These are phyloP conservation scores for Bryoglossum gracile DNA, from an alignment of 495 filamentous ascomycete genomes.

Conservation along the genomic window DNA sequence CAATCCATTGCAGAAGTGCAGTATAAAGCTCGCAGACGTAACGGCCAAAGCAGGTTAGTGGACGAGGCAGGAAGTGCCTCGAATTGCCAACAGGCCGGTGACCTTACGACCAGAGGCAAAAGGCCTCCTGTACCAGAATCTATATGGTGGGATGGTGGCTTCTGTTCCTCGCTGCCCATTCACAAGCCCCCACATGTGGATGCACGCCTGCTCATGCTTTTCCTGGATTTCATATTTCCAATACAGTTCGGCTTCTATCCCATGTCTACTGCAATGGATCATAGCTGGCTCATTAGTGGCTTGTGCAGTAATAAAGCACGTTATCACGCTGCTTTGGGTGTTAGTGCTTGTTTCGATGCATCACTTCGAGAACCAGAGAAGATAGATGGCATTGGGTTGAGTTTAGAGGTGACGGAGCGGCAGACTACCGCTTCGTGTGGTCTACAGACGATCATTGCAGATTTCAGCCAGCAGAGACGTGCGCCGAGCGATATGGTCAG, in stretches of 20 bases:
- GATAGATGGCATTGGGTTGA: background rate
- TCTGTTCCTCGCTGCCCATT: background rate
- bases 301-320: slow-evolving; percentile 1
- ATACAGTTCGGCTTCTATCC: slow-evolving; percentile 2
- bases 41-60: background rate
- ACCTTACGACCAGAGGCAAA: background rate
- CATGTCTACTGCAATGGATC: slow-evolving; percentile 2
- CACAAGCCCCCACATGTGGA: background rate
- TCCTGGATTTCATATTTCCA: background rate
- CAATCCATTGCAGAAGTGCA: background rate
- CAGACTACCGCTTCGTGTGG: background rate
- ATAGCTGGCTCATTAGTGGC: background rate
- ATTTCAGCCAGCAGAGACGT: background rate
- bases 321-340: slow-evolving; percentile 3
- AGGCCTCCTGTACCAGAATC: background rate
- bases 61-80: background rate
- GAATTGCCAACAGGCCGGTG: background rate
- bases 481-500: background rate
- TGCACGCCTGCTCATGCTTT: background rate
- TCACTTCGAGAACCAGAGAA: background rate
- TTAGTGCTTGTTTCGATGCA: slow-evolving; percentile 1
- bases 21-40: slow-evolving; percentile 1
- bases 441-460: background rate
- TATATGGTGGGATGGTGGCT: slow-evolving; percentile 5
- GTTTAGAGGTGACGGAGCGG: background rate